These are phyloP conservation scores for Apodospora peruviana DNA, from an alignment of 495 filamentous ascomycete genomes.

Conservation along the genomic window DNA sequence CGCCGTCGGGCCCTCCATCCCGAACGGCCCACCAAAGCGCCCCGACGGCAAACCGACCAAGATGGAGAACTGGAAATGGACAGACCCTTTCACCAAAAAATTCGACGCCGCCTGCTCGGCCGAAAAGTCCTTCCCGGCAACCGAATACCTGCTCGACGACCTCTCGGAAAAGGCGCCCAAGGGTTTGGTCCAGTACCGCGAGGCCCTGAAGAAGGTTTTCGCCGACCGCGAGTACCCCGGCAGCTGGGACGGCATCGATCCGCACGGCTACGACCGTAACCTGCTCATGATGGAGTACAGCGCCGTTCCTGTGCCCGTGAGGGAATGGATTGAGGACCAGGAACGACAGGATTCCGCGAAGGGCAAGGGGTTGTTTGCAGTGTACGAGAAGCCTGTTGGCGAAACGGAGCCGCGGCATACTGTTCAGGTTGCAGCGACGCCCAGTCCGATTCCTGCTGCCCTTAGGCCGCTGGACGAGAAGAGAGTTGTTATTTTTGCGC, in stretches of 20 bases:
- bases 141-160: constrained; percentile 29
- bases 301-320: constrained; percentile 22
- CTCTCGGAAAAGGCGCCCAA: constrained; percentile 17
- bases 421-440: constrained; percentile 11
- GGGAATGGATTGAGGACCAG: constrained; percentile 34
- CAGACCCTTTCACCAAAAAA: constrained; percentile 22
- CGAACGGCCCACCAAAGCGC: constrained; percentile 8
- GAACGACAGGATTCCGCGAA: constrained; percentile 14
- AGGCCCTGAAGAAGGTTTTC: constrained; percentile 27
- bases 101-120: constrained; percentile 19
- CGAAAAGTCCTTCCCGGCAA: constrained; percentile 17
- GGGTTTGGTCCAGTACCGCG: constrained; percentile 22
- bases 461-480: constrained; percentile 16
- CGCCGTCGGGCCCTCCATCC: constrained; percentile 19
- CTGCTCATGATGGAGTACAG: constrained; percentile 29
- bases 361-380: constrained; percentile 26
- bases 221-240: constrained; percentile 25
- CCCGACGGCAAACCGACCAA: constrained; percentile 16
- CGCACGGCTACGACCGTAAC: constrained; percentile 29
- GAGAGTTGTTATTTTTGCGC: constrained; percentile 27
- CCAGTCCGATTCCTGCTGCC: constrained; percentile 6
- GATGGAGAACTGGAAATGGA: constrained; percentile 24
- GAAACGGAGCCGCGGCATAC: constrained; percentile 7
- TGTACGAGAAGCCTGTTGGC: constrained; percentile 13
- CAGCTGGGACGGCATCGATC: constrained; percentile 32